Conservation (phyloP, 2,329 filamentous ascomycete genomes). For the Penicillium nordicum region DNA sequence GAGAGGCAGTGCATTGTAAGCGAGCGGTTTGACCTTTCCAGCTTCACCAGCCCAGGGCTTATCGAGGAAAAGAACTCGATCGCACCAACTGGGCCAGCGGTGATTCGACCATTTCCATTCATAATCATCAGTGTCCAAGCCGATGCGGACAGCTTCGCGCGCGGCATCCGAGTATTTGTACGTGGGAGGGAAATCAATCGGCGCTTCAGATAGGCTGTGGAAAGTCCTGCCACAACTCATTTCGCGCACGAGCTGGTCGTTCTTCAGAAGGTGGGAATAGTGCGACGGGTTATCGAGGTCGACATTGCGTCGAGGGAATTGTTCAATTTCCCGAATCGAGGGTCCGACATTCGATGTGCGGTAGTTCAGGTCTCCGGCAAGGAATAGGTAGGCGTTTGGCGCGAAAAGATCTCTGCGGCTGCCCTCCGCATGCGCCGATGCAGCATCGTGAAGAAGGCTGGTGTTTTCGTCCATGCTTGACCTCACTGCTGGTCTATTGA, state of each 20-base stretch:
- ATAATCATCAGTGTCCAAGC: slow-evolving; percentile 32
- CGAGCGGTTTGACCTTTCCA: slow-evolving; percentile 50
- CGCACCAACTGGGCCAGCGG: slow-evolving; percentile 90
- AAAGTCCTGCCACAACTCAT: slow-evolving; percentile 65
- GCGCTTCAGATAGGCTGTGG: slow-evolving; percentile 72
- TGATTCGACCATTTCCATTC: slow-evolving; percentile 74
- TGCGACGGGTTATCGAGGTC: slow-evolving; percentile 54
- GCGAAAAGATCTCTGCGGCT: slow-evolving; percentile 60
- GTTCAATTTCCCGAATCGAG: slow-evolving; percentile 51
- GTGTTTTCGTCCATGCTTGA: slow-evolving; percentile 29
- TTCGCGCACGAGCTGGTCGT: slow-evolving; percentile 78
- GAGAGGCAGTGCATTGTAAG: slow-evolving; percentile 73
- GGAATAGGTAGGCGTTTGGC: slow-evolving; percentile 72
- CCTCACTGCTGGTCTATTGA: slow-evolving; percentile 5
- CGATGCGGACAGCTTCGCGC: slow-evolving; percentile 34
- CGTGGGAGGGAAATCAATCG: slow-evolving; percentile 79
- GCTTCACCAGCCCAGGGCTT: slow-evolving; percentile 51
- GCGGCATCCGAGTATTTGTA: slow-evolving; percentile 73
- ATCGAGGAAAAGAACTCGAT: slow-evolving; percentile 77
- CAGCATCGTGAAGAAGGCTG: slow-evolving; percentile 29
- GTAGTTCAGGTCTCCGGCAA: slow-evolving; percentile 94
- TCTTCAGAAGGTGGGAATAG: slow-evolving; percentile 63
- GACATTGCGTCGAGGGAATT: slow-evolving; percentile 62
- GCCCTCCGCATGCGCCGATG: slow-evolving; percentile 28
- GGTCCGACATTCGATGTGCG: slow-evolving; percentile 71